Base-by-base conservation (phyloP, 768 basidiomycete genomes). In the Cyclocybe aegerita region DNA sequence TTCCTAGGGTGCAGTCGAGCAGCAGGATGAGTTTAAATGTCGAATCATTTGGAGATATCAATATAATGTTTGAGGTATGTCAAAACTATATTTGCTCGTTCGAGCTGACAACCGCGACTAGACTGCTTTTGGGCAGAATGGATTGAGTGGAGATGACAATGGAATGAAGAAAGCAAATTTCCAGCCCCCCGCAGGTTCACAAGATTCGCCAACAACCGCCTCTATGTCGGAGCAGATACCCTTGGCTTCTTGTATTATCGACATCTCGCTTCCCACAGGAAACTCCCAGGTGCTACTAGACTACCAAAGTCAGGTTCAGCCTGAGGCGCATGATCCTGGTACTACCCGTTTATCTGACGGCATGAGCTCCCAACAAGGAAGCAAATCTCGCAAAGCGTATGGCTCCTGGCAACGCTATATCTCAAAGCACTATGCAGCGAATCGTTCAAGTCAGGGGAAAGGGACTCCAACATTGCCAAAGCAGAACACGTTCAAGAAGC, bases 21-120 rank as follows among this genome's bases (percentile, higher is more conserved):
- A 38, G 17, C 32, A 33, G 42, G 15, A 43, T 39, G 14, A 43
- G 37, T 17, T 41, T 57, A 12, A 57, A 53, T 42, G 53, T 61
- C 15, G 52, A 56, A 33, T 61, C 57, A 9, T 61, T 57, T 43
- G 47, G 56, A 9, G 54, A 59, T 16, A 40, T 61, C n/a, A 53
- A 52, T 34, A 43, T 38, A 9, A 42, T 56, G 37, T 59, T 55
- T 43, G 38, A 53, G 39, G 41, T 46, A 7, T 32, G 30, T 29
- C 16, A 17, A 15, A 30, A 39, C 33, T 40, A 31, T 14, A 14
- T n/a, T 10, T 48, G 42, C 38, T 32, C 23, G 10, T 5, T 35
- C 45, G 12, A 40, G 49, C 17, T 9, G 4, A 23, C 23, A 23
- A 3, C 23, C 5, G 23, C 23, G 23, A 23, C 23, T 23, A 6